These are phyloP conservation scores for Eucalyptus dawsonii DNA, from an alignment of 345 rosid genomes.

Conservation along the genomic window DNA sequence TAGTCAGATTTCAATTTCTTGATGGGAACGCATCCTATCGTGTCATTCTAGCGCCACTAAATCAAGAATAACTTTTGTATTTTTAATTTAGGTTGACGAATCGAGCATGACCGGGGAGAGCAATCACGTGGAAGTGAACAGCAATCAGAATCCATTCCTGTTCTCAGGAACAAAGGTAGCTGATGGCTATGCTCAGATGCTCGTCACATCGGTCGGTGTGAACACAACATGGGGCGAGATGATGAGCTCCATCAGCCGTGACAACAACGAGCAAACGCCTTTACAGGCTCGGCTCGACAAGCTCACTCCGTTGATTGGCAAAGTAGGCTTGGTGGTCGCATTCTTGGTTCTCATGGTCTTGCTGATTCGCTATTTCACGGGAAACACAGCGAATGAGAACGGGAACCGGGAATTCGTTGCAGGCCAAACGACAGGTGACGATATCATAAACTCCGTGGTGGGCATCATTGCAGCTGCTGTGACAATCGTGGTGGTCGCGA, in stretches of 20 bases:
- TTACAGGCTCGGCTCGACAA: constrained; percentile 49
- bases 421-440: constrained; percentile 26
- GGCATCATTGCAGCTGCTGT: constrained; percentile 48
- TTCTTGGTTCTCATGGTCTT: constrained; percentile 49
- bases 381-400: constrained; percentile 32
- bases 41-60: not conserved
- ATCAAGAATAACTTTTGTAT: not conserved
- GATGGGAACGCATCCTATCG: not conserved
- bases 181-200: constrained; percentile 35
- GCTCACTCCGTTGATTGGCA: constrained; percentile 51
- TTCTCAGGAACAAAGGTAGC: constrained; percentile 42
- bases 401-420: constrained; percentile 28
- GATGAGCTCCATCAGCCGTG: constrained; percentile 45
- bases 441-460: constrained; percentile 43
- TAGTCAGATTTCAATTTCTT: not conserved
- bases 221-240: constrained; percentile 62
- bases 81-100: constrained; percentile 17
- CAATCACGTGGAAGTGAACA: constrained; percentile 22
- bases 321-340: constrained; percentile 45
- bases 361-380: constrained; percentile 56
- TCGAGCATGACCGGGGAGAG: constrained; percentile 63
- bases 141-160: constrained; percentile 29
- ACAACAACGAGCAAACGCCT: constrained; percentile 43
- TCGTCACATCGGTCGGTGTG: constrained; percentile 54
- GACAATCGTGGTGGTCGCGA: constrained; percentile 69